Conservation (phyloP, 805 yeast species). For the Candida insectorum region DNA sequence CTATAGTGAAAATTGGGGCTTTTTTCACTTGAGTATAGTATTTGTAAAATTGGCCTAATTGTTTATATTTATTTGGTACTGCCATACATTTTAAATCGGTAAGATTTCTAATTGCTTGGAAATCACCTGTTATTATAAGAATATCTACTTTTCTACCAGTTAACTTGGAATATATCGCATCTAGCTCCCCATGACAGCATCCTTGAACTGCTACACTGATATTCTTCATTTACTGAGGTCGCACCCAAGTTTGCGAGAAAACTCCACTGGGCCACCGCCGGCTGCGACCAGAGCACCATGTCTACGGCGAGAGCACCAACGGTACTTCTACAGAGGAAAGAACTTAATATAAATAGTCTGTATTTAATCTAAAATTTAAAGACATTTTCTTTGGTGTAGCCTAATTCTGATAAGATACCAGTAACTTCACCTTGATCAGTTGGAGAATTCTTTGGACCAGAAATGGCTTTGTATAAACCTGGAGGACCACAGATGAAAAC, state of each 20-base stretch:
- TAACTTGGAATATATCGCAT: constrained; percentile 46
- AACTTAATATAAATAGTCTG: too few relatives aligned
- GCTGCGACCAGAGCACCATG: too few relatives aligned
- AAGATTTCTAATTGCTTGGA: constrained; percentile 70
- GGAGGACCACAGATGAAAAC: constrained; percentile 97
- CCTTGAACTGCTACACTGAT: constrained; percentile 72
- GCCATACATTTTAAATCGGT: constrained; percentile 67
- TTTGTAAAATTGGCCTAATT: constrained; percentile 73
- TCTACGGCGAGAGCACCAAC: too few relatives aligned
- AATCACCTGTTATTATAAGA: constrained; percentile 85
- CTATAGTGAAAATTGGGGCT: constrained; percentile 77
- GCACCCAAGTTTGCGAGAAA: background rate
- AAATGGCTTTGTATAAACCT: constrained; percentile 78
- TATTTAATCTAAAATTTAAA: constrained; percentile 76
- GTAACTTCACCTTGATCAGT: constrained; percentile 91
- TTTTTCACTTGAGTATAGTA: constrained; percentile 57
- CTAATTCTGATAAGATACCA: constrained; percentile 85
- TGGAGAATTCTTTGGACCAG: constrained; percentile 83
- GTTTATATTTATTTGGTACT: constrained; percentile 74
- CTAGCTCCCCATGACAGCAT: constrained; percentile 82
- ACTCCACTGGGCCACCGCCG: too few relatives aligned
- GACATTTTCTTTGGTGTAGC: constrained; percentile 82
- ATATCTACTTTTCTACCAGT: constrained; percentile 21
- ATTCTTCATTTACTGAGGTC: too few relatives aligned
- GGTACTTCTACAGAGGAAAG: too few relatives aligned